Evolutionary conservation across 2,329 filamentous ascomycete species (phyloP).

Genomic region (Clathrospora elynae): DNA sequence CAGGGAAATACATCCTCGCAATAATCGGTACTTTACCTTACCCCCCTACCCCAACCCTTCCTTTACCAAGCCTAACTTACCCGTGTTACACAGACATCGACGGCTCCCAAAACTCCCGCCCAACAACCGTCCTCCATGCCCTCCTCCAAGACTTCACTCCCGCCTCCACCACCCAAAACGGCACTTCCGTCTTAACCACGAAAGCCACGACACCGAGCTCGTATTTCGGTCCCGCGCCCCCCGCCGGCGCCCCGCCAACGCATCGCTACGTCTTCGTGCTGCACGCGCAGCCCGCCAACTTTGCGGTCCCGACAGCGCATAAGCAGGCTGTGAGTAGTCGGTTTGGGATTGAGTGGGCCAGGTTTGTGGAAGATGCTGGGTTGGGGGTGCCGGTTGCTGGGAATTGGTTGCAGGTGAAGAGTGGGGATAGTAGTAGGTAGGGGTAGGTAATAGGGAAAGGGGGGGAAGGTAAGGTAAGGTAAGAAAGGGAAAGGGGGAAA

Average conservation of each 20-base stretch:
- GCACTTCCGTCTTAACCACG: constrained; percentile 30
- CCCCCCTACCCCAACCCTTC: not conserved
- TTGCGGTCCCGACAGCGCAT: constrained; percentile 30
- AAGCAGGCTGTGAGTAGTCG: constrained; percentile 25
- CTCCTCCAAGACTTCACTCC: constrained; percentile 36
- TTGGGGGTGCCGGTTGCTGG: constrained; percentile 26
- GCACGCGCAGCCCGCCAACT: constrained; percentile 37
- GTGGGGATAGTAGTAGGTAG: constrained; percentile 29
- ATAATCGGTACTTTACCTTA: constrained; percentile 33
- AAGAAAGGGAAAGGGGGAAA: not conserved
- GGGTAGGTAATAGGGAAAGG: constrained; percentile 25
- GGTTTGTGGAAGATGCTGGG: constrained; percentile 31
- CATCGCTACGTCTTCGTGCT: constrained; percentile 42
- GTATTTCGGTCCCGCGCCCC: constrained; percentile 41
- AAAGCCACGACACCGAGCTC: constrained; percentile 34
- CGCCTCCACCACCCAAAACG: constrained; percentile 29
- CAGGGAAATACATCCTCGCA: constrained; percentile 36
- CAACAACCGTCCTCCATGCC: constrained; percentile 38
- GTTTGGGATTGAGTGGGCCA: constrained; percentile 28
- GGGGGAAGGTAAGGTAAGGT: constrained; percentile 6
- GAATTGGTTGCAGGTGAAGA: constrained; percentile 35
- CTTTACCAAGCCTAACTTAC: constrained; percentile 7
- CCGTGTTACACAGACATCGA: constrained; percentile 11
- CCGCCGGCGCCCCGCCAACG: constrained; percentile 34
- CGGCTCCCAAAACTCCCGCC: constrained; percentile 11